Base-by-base conservation (phyloP, 306 rosid genomes). In the Oemleria cerasiformis region DNA sequence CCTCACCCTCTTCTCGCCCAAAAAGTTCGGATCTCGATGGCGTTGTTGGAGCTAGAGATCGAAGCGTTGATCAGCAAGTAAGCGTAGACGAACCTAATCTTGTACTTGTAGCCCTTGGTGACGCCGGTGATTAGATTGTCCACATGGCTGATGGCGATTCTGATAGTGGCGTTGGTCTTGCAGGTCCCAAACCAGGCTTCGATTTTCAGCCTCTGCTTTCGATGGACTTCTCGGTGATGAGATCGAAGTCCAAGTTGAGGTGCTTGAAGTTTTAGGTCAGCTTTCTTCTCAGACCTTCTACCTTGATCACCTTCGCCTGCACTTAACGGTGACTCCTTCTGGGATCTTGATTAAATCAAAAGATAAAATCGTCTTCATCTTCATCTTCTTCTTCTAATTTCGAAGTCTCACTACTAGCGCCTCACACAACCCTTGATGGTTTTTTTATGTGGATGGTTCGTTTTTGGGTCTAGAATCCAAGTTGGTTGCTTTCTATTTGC, bases 51-150 rank as follows among this genome's bases (percentile, higher is more conserved):
- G n/a, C n/a, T n/a, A n/a, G n/a, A n/a, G n/a, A n/a, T n/a, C n/a
- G n/a, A n/a, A n/a, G n/a, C n/a, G n/a, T n/a, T n/a, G n/a, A n/a
- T n/a, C n/a, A n/a, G n/a, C n/a, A n/a, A n/a, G n/a, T n/a, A n/a
- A n/a, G n/a, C n/a, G n/a, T n/a, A n/a, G n/a, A n/a, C n/a, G n/a
- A n/a, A n/a, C n/a, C n/a, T n/a, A n/a, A n/a, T n/a, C n/a, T n/a
- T n/a, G n/a, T n/a, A n/a, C n/a, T n/a, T n/a, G n/a, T n/a, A 92
- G 0, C 97, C 97, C 84, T 87, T 89, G 40, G 97, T 92, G 63
- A 92, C 97, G 41, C 97, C 96, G 19, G 90, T 92, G 54, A 92
- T 92, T 8, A 92, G 96, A 9, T 92, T 92, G 63, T 54, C 89
- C 0, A 92, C 96, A 40, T 92, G 96, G 67, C 92, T 86, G 60